Evolutionary conservation across 768 basidiomycete genomes (phyloP).

Genomic region (Tricholoma sp.): DNA sequence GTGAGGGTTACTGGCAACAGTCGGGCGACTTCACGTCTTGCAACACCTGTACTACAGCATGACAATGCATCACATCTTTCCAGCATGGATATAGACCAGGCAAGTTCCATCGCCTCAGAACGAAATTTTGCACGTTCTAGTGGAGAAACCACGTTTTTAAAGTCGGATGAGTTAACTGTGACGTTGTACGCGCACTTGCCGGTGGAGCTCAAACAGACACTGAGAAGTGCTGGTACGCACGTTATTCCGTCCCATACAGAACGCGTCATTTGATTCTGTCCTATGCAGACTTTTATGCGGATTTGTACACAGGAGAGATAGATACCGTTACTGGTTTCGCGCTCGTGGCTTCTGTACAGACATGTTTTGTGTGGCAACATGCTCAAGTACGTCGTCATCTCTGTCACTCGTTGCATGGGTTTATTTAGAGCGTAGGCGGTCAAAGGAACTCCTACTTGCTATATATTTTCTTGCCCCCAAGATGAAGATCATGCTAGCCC

Average conservation of each 20-base stretch:
- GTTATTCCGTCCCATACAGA: not conserved
- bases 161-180: constrained; percentile 65
- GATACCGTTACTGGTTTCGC: constrained; percentile 72
- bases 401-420: not conserved
- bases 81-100: constrained; percentile 67
- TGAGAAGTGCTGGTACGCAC: constrained; percentile 60
- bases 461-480: constrained; percentile 72
- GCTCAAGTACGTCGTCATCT: constrained; percentile 43
- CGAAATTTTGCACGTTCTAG: constrained; percentile 27
- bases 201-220: constrained; percentile 66
- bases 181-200: constrained; percentile 68
- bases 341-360: constrained; percentile 62
- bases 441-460: constrained; percentile 73
- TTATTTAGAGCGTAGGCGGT: constrained; percentile 36
- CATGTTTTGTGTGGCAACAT: constrained; percentile 84
- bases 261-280: not conserved
- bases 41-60: constrained; percentile 33
- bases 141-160: constrained; percentile 54
- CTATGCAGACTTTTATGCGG: constrained; percentile 57
- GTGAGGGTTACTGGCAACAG: constrained; percentile 23
- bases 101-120: constrained; percentile 33
- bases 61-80: constrained; percentile 43
- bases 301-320: constrained; percentile 64
- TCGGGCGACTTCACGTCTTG: constrained; percentile 34
- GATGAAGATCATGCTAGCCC: constrained; percentile 34